Base-by-base conservation (phyloP, 1,284 basidiomycete species). In the Schizopora paradoxa region DNA sequence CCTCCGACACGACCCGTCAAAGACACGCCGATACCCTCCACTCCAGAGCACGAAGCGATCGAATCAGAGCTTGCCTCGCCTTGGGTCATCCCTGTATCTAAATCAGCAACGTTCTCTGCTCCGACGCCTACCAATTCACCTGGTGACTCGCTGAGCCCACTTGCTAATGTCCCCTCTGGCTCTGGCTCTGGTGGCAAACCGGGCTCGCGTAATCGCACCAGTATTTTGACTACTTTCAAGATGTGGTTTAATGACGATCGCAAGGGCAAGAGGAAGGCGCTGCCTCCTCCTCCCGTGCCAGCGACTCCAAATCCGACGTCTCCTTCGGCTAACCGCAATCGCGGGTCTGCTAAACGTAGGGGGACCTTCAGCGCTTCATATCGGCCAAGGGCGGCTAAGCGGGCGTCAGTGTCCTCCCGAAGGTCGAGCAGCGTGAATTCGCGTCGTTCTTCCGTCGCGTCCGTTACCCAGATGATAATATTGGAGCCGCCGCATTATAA, bases 351-450 rank as follows among this genome's bases (percentile, higher is more conserved):
- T 39, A 82, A 79, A 55, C 68, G 77, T 39, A 65, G 67, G 5
- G 48, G 61, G 4, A 72, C 76, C 47, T 69, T 67, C 22, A 66
- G 66, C n/a, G 64, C 59, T 13, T 56, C 58, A 11, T 57, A 61
- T 38, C 58, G 56, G 27, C 56, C 67, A 49, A 72, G 69, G 19
- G 72, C 79, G 29, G 61, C 68, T 5, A 81, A 83, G 45, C 73
- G 82, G 10, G 74, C 74, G 0, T 84, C 82, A 0, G 66, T 77
- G 23, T 86, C 85, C 0, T 88, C 86, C 29, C 73, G 81, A 38
- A 75, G 86, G 23, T 89, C 86, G 6, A 89, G 86, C 57, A 89
- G 86, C 54, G 83, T 87, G 51, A 88, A 88, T 56, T 90, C 86
- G 7, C 69, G 79, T 32, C 69, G 86, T 35, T 87, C 84, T 0